These are phyloP conservation scores for Scedosporium minutisporum DNA, from an alignment of 2,329 filamentous ascomycete genomes.

Conservation along the genomic window DNA sequence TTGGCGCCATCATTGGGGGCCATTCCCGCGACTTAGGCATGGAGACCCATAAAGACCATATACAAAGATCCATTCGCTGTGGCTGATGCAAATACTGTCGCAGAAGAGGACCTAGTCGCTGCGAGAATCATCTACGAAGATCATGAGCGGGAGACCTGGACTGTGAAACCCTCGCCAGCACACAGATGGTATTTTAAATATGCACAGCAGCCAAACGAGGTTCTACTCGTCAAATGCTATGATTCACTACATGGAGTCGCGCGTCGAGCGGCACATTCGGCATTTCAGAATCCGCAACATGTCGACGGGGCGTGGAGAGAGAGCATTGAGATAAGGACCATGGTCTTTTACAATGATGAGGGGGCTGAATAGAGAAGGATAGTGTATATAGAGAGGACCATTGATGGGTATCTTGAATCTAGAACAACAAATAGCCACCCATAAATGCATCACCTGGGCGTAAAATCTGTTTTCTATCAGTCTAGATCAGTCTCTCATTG, in stretches of 20 bases:
- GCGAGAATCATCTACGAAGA: constrained; percentile 39
- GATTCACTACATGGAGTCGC: constrained; percentile 23
- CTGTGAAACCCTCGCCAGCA: constrained; percentile 27
- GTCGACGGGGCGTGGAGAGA: constrained; percentile 46
- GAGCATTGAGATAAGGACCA: constrained; percentile 55
- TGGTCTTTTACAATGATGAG: constrained; percentile 47
- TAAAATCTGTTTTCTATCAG: no score
- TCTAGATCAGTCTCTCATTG: no score
- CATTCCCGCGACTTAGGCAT: constrained; percentile 11
- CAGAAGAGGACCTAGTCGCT: constrained; percentile 39
- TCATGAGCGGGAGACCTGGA: constrained; percentile 38
- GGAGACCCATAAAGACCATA: constrained; percentile 36
- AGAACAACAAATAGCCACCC: background rate
- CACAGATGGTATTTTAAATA: constrained; percentile 46
- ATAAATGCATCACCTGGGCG: no score
- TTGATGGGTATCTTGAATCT: background rate
- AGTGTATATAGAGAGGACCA: background rate
- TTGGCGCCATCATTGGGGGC: background rate
- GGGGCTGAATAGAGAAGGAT: background rate
- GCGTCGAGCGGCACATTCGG: constrained; percentile 43
- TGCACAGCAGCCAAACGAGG: constrained; percentile 40
- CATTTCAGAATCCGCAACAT: constrained; percentile 40
- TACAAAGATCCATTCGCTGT: constrained; percentile 40
- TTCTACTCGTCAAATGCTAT: constrained; percentile 52
- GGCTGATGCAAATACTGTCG: constrained; percentile 38